Conservation (phyloP, 2,329 filamentous ascomycete species). For the Raffaelea arxii region DNA sequence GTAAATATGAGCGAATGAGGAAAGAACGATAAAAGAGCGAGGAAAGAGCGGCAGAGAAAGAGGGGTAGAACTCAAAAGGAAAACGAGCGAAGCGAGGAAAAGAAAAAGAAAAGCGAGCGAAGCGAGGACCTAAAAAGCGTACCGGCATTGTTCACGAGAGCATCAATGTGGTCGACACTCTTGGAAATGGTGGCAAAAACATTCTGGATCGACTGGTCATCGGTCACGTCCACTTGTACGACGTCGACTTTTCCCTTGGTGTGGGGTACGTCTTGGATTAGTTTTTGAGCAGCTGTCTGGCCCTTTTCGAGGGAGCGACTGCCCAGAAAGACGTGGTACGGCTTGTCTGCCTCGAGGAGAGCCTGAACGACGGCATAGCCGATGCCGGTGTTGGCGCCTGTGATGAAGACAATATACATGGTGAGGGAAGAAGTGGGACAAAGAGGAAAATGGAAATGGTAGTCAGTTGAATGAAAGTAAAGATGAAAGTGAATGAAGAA, state of each 20-base stretch:
- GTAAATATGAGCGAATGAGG: too few species aligned
- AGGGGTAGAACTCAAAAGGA: too few species aligned
- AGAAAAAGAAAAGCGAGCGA: neutral
- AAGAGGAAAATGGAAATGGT: too few species aligned
- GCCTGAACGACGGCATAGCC: conserved; percentile 17
- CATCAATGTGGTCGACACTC: conserved; percentile 20
- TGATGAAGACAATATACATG: conserved; percentile 7
- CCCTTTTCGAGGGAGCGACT: conserved; percentile 16
- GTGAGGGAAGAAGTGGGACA: neutral
- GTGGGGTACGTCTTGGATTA: conserved; percentile 9
- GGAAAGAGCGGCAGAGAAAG: too few species aligned
- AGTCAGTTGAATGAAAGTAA: too few species aligned
- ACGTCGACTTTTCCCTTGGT: conserved; percentile 8
- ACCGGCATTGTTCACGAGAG: conserved; percentile 24
- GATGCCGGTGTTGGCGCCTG: conserved; percentile 18
- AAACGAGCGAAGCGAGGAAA: neutral
- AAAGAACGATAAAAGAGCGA: too few species aligned
- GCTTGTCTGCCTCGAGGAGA: conserved; percentile 10
- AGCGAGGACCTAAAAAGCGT: neutral
- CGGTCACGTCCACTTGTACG: conserved; percentile 21
- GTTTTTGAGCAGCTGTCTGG: conserved; percentile 9
- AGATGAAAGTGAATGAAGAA: too few species aligned
- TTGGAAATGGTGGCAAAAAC: conserved; percentile 18
- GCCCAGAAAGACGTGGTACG: conserved; percentile 19
- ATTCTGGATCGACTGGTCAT: conserved; percentile 21